Base-by-base conservation (phyloP, 2,329 filamentous ascomycete genomes). In the Hymenoscyphus repandus region DNA sequence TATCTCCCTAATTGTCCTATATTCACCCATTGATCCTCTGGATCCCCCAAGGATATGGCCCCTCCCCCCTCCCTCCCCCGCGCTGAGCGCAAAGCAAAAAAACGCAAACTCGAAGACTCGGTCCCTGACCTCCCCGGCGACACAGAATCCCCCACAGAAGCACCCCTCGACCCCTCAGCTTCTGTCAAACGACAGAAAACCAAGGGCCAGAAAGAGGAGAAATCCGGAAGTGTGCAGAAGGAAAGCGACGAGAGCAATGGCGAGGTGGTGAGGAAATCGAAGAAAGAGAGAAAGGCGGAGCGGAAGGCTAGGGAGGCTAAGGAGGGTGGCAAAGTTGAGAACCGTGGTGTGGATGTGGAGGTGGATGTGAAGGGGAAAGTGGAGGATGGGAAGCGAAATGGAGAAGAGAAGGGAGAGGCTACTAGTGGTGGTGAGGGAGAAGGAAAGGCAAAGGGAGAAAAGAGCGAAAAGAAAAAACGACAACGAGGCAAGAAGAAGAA, bases 401-500 rank as follows among this genome's bases (percentile, higher is more conserved):
- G 17, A 7, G 39, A 51, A 13, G 41, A 15, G 9, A 34, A 39
- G 12, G 36, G 18, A 30, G 36, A 39, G 4, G 10, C 3, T 11
- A 5, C 3, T 40, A 11, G 17, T 20, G 38, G 13, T 5, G 17
- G 10, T n/a, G 20, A 47, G 6, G 32, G 20, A 32, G n/a, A 18
- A 17, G 18, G 5, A 4, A 22, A 43, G 12, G 11, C 34, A n/a
- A 15, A 51, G 56, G 15, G 57, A 59, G 33, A 59, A 60, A 49
- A 68, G 64, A 51, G 66, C 67, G 31, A 34, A 49, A 68, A 69
- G 51, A 70, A 72, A 43, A 61, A 61, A 51, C 63, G 68, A 53
- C 67, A 67, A 41, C 60, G 64, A 31, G 65, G 67, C 15, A 65
- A 66, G 55, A 63, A 63, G 51, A 46, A 60, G n/a, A 64, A 61